Evolutionary conservation across 768 basidiomycete species (phyloP).

Genomic region (Lentinula guzmanii): DNA sequence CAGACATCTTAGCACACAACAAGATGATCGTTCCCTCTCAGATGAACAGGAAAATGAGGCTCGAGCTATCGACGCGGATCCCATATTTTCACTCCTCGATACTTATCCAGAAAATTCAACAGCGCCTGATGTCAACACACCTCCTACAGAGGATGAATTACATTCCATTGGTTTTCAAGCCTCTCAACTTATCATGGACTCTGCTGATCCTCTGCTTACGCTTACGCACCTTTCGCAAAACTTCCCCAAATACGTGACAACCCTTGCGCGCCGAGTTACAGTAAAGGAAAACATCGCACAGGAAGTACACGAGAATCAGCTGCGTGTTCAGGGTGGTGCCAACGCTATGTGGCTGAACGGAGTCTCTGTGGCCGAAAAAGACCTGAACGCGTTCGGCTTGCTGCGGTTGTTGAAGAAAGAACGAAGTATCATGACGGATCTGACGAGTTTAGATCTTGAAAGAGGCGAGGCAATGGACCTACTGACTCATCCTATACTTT

Average conservation of each 20-base stretch:
- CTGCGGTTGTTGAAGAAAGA: slow-evolving; percentile 72
- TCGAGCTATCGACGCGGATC: slow-evolving; percentile 17
- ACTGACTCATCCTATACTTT: slow-evolving; percentile 59
- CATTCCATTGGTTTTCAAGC: slow-evolving; percentile 70
- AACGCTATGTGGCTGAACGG: slow-evolving; percentile 84
- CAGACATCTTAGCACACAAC: slow-evolving; percentile 25
- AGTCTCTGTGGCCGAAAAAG: slow-evolving; percentile 46
- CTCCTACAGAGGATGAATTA: slow-evolving; percentile 50
- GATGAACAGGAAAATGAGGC: slow-evolving; percentile 14
- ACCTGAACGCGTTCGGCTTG: slow-evolving; percentile 68
- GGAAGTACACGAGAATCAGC: slow-evolving; percentile 55
- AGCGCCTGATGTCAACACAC: slow-evolving; percentile 32
- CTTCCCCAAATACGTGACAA: slow-evolving; percentile 81
- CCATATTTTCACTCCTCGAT: slow-evolving; percentile 32
- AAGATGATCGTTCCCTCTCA: slow-evolving; percentile 15
- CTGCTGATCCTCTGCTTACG: slow-evolving; percentile 44
- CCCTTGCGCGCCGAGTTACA: slow-evolving; percentile 64
- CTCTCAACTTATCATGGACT: slow-evolving; percentile 65
- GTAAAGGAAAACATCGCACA: slow-evolving; percentile 41
- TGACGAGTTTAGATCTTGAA: slow-evolving; percentile 58
- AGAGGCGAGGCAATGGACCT: slow-evolving; percentile 65
- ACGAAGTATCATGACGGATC: slow-evolving; percentile 48
- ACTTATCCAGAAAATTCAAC: slow-evolving; percentile 31
- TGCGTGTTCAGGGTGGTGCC: slow-evolving; percentile 44
- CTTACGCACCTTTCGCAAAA: slow-evolving; percentile 75